Conservation (phyloP, 106 monocot genomes). For the Apostasia ramifera region DNA sequence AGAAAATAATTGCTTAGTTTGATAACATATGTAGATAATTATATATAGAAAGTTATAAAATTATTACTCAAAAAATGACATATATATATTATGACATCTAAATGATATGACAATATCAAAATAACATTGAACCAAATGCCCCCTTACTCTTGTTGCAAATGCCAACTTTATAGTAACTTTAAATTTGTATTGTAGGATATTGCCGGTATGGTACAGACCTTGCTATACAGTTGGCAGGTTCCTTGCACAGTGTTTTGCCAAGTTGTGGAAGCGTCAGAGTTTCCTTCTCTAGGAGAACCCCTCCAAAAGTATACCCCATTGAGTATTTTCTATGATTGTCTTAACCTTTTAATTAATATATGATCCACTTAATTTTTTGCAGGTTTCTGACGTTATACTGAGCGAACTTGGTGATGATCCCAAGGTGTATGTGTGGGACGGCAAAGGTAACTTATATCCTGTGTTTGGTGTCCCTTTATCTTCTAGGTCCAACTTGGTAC, state of each 20-base stretch:
- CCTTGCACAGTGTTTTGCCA: slow-evolving; percentile 56
- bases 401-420: slow-evolving; percentile 62
- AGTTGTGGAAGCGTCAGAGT: slow-evolving; percentile 95
- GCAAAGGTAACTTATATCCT: slow-evolving; percentile 49
- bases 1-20: no score
- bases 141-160: no score
- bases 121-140: no score
- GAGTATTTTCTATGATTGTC: background rate
- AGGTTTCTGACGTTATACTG: slow-evolving; percentile 61
- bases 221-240: slow-evolving; percentile 57
- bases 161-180: background rate
- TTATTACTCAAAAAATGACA: no score
- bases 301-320: slow-evolving; percentile 45
- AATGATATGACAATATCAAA: no score
- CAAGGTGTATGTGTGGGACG: slow-evolving; percentile 90
- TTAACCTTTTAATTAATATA: background rate
- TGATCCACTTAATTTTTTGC: slow-evolving; percentile 3
- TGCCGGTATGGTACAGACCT: slow-evolving; percentile 87
- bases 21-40: no score
- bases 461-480: background rate
- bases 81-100: no score
- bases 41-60: no score
- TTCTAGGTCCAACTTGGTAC: no score
- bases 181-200: slow-evolving; percentile 42
- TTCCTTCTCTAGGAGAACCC: slow-evolving; percentile 93